Conservation (phyloP, 352 stramenopile species). For the Pythium pyrilobum region DNA sequence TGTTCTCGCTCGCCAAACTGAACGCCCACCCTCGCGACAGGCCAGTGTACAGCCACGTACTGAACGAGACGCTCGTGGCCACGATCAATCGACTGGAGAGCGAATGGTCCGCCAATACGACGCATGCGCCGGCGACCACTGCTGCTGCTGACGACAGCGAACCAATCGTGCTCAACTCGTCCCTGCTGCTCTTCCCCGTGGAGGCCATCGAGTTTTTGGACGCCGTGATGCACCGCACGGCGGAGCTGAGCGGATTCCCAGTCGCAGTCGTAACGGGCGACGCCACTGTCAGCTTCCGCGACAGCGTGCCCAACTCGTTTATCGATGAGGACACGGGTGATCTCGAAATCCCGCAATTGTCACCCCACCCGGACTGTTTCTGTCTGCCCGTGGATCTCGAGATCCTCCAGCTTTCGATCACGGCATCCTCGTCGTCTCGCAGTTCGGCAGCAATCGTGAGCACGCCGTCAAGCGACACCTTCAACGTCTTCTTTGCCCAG, state of each 20-base stretch:
- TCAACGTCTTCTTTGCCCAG: conserved; percentile 55
- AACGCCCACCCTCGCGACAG: conserved; percentile 3
- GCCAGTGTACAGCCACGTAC: conserved; percentile 32
- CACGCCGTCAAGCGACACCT: conserved; percentile 57
- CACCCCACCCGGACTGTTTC: conserved; percentile 76
- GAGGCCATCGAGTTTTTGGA: conserved; percentile 58
- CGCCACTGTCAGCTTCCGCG: conserved; percentile 54
- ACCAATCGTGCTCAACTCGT: conserved; percentile 21
- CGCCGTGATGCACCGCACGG: conserved; percentile 12
- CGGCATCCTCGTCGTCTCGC: conserved; percentile 12
- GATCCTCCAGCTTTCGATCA: conserved; percentile 44
- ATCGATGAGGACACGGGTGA: conserved; percentile 23
- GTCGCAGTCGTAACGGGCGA: conserved; percentile 39
- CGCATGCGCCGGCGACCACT: neutral
- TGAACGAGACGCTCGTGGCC: conserved; percentile 33
- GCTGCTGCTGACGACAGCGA: conserved; percentile 7
- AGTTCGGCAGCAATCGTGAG: conserved; percentile 12
- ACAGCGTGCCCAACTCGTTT: conserved; percentile 55
- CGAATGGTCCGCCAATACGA: neutral
- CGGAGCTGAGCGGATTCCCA: neutral
- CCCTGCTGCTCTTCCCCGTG: conserved; percentile 63
- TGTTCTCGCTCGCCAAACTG: conserved; percentile 28
- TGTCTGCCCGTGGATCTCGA: conserved; percentile 77
- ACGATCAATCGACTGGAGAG: conserved; percentile 9
- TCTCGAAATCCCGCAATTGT: conserved; percentile 67